These are phyloP conservation scores for Drechslerella stenobrocha DNA, from an alignment of 2,329 filamentous ascomycete genomes.

Conservation along the genomic window DNA sequence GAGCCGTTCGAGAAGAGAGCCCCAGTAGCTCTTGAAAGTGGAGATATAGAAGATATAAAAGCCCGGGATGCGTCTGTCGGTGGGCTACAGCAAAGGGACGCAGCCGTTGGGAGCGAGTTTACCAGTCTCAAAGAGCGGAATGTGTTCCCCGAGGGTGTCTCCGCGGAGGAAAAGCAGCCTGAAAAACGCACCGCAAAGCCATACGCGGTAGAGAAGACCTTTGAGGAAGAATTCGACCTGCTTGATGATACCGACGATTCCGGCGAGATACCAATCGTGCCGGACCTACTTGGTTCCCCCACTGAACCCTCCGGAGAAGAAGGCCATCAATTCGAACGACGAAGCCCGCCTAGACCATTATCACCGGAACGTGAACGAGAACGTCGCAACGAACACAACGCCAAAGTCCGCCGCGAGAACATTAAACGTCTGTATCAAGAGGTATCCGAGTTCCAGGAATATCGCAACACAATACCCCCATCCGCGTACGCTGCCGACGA, in stretches of 20 bases:
- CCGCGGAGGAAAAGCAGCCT: no score
- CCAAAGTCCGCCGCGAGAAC: constrained; percentile 16
- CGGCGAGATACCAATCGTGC: no score
- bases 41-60: background rate
- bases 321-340: no score
- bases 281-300: no score
- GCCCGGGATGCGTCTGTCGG: no score
- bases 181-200: background rate
- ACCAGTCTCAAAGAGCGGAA: no score
- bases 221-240: background rate
- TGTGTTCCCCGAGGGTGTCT: no score
- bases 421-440: constrained; percentile 29
- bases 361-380: background rate
- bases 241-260: no score
- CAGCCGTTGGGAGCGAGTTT: no score
- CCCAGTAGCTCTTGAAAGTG: background rate
- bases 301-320: background rate
- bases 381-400: constrained; percentile 1
- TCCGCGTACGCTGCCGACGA: constrained; percentile 38
- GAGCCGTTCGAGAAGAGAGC: background rate
- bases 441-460: constrained; percentile 17
- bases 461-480: constrained; percentile 18
- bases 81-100: no score
- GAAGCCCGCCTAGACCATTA: no score
- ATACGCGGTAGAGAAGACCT: background rate